A percentile compares a stretch with the other conserved stretches of the same genome.
phyloP scores from a whole-genome alignment of 1,284 basidiomycete species.

The Grifola frondosa region DNA sequence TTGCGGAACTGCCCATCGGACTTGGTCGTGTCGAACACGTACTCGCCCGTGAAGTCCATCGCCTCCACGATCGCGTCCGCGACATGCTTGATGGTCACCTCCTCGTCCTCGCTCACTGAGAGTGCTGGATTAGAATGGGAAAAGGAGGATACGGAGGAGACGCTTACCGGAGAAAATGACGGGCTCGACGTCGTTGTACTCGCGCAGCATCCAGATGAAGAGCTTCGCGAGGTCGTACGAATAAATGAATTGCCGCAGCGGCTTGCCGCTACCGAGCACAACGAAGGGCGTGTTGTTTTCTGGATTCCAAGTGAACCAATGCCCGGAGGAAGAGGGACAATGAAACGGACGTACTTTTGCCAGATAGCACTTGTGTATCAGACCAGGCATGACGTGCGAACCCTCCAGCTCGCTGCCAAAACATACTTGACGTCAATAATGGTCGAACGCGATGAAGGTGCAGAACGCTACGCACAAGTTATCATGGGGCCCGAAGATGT shows the following conservation, averaged over 20 bases:
- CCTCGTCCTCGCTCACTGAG: slow-evolving; percentile 85
- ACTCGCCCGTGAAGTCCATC: slow-evolving; percentile 73
- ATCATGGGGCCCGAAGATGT: slow-evolving; percentile 84
- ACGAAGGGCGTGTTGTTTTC: slow-evolving; percentile 82
- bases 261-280: slow-evolving; percentile 81
- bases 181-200: slow-evolving; percentile 87
- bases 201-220: slow-evolving; percentile 88
- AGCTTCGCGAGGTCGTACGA: slow-evolving; percentile 90
- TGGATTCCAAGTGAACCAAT: no score
- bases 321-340: no score
- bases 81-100: slow-evolving; percentile 84
- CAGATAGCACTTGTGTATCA: slow-evolving; percentile 86
- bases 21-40: slow-evolving; percentile 65
- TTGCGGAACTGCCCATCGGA: slow-evolving; percentile 91
- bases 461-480: slow-evolving; percentile 57
- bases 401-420: slow-evolving; percentile 85
- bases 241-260: slow-evolving; percentile 91
- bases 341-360: slow-evolving; percentile 66
- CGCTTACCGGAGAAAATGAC: no score
- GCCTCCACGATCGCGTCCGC: slow-evolving; percentile 83
- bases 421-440: no score
- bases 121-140: no score
- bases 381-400: slow-evolving; percentile 87
- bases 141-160: no score
- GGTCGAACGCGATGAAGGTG: slow-evolving; percentile 1